A percentile compares a stretch with the other conserved stretches of the same genome.
These are phyloP conservation scores for Ochromonas danica DNA, from an alignment of 108 stramenopile species.

Conservation along the genomic window DNA sequence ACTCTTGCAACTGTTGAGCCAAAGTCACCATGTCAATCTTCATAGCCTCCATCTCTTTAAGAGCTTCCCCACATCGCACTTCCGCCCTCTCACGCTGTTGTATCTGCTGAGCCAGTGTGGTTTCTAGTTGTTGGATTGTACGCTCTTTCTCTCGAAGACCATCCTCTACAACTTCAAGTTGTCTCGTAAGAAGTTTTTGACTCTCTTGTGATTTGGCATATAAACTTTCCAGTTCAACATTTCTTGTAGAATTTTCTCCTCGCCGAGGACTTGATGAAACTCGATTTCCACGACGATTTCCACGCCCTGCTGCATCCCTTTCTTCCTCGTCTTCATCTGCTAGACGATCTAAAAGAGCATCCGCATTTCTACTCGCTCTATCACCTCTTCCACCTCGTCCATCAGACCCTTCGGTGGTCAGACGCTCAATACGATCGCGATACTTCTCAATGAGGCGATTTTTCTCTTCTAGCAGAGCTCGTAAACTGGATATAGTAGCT, in stretches of 20 bases:
- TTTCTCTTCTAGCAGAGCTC: conserved; percentile 31
- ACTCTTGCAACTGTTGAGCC: conserved; percentile 49
- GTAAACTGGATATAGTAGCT: conserved; percentile 25
- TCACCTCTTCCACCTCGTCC: neutral
- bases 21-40: conserved; percentile 52
- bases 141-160: conserved; percentile 48
- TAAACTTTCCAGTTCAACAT: neutral
- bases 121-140: conserved; percentile 50
- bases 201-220: neutral
- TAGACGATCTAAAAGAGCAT: neutral
- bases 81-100: conserved; percentile 55
- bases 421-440: neutral
- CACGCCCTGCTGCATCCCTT: no score
- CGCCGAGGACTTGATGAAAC: neutral
- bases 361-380: neutral
- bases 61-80: conserved; percentile 44
- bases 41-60: conserved; percentile 55
- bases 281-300: neutral
- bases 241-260: neutral
- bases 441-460: conserved; percentile 32
- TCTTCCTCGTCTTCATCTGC: neutral
- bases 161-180: conserved; percentile 36
- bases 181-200: neutral
- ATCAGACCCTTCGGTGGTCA: neutral
- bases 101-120: conserved; percentile 45